Conservation (phyloP, 1,139 yeast species). For the Zhuliangozyma blackwelliae region DNA sequence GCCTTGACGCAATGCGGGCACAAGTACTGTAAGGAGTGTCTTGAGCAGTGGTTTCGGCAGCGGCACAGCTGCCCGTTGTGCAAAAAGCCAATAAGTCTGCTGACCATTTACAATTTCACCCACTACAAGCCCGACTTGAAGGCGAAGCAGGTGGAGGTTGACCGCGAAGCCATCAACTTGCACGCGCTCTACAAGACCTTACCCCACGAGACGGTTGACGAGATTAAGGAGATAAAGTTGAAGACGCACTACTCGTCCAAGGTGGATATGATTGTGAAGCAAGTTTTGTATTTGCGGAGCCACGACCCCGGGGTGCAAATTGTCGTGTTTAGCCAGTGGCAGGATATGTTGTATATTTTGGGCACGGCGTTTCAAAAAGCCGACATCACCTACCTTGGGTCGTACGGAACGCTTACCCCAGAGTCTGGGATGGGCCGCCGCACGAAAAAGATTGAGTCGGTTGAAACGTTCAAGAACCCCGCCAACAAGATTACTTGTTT, state of each 20-base stretch:
- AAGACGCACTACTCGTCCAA: slow-evolving; percentile 70
- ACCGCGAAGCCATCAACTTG: slow-evolving; percentile 20
- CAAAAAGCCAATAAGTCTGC: slow-evolving; percentile 41
- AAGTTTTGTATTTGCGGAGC: slow-evolving; percentile 56
- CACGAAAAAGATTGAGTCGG: slow-evolving; percentile 35
- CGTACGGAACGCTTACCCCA: slow-evolving; percentile 34
- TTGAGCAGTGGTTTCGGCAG: slow-evolving; percentile 62
- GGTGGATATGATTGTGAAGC: slow-evolving; percentile 76
- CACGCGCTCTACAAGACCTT: slow-evolving; percentile 48
- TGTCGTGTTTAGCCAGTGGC: slow-evolving; percentile 85
- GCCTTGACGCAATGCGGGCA: slow-evolving; percentile 87
- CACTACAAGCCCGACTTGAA: slow-evolving; percentile 45
- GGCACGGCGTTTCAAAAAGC: slow-evolving; percentile 64
- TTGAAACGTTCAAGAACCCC: slow-evolving; percentile 63
- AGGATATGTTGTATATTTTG: slow-evolving; percentile 62
- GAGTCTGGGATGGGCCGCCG: slow-evolving; percentile 29
- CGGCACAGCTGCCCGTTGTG: slow-evolving; percentile 75
- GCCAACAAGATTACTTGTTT: slow-evolving; percentile 66
- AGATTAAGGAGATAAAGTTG: slow-evolving; percentile 42
- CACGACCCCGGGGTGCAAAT: slow-evolving; percentile 68
- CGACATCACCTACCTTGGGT: slow-evolving; percentile 48
- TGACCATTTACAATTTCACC: slow-evolving; percentile 58
- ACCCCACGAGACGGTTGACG: slow-evolving; percentile 33
- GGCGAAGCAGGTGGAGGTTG: slow-evolving; percentile 38
- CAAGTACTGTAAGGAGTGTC: slow-evolving; percentile 75